phyloP scores from a whole-genome alignment of 306 rosid species.

The Ormosia semicastrata region DNA sequence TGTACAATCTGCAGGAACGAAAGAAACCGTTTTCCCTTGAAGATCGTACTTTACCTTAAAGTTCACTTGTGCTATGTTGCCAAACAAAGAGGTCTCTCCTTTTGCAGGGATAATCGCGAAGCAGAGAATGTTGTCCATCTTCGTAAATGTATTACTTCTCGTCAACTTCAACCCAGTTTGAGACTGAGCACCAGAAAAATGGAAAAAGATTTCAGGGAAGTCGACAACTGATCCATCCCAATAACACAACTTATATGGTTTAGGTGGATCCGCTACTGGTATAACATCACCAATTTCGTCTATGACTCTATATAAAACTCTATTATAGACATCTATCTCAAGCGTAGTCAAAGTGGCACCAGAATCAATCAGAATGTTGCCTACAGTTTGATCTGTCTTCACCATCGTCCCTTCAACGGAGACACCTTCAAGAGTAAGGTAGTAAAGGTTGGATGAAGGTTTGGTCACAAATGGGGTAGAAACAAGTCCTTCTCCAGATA shows the following conservation, averaged over 20 bases:
- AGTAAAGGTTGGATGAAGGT: no score
- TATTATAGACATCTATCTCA: no score
- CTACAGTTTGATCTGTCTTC: no score
- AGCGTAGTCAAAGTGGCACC: no score
- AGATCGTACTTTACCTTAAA: not conserved
- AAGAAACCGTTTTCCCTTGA: not conserved
- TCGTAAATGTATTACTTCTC: not conserved
- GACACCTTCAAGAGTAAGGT: no score
- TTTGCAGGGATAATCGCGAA: not conserved
- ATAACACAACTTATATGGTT: no score
- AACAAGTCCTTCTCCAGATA: not conserved
- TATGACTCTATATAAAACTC: no score
- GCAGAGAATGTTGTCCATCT: not conserved
- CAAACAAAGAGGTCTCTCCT: not conserved
- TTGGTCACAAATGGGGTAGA: not conserved
- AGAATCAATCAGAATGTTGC: no score
- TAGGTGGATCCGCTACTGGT: no score
- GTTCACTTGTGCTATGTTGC: not conserved
- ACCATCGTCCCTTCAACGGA: no score
- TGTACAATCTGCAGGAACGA: not conserved
- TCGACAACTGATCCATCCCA: no score
- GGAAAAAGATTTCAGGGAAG: not conserved
- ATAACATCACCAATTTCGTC: no score
- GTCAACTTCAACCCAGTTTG: not conserved
- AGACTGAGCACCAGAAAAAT: not conserved